Evolutionary conservation across 2,329 filamentous ascomycete species (phyloP).

Genomic region (Dactylellina leptospora): DNA sequence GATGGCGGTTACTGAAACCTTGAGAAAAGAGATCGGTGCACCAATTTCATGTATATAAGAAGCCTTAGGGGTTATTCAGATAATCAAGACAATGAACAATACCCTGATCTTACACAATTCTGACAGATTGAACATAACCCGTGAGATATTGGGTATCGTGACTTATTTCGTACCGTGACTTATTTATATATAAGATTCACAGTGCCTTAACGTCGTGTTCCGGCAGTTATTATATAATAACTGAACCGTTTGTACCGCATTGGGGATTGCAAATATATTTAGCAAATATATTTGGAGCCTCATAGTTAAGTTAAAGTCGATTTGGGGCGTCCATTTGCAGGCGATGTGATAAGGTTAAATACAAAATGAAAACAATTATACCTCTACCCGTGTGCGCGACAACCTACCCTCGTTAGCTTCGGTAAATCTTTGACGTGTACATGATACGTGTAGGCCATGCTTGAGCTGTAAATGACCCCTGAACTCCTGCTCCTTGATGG

Average conservation of each 20-base stretch:
- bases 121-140: not conserved
- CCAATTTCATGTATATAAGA: too few relatives aligned
- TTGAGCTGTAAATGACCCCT: slow-evolving; percentile 1
- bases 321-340: not conserved
- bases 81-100: too few relatives aligned
- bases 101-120: too few relatives aligned
- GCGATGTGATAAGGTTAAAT: not conserved
- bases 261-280: not conserved
- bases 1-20: too few relatives aligned
- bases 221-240: not conserved
- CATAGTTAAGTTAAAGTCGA: slow-evolving; percentile 5
- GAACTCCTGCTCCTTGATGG: slow-evolving; percentile 6
- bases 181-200: not conserved
- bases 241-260: not conserved
- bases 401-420: slow-evolving; percentile 2
- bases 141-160: not conserved
- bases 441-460: not conserved
- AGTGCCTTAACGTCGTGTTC: not conserved
- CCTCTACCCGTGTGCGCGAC: not conserved
- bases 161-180: not conserved
- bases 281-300: not conserved
- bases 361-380: not conserved
- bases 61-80: too few relatives aligned
- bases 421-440: not conserved
- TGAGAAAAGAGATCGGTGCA: too few relatives aligned